Evolutionary conservation across 805 yeast species (phyloP), one percentile per base, ranked within the genome.

Genomic region (Kluyveromyces lactis): DNA sequence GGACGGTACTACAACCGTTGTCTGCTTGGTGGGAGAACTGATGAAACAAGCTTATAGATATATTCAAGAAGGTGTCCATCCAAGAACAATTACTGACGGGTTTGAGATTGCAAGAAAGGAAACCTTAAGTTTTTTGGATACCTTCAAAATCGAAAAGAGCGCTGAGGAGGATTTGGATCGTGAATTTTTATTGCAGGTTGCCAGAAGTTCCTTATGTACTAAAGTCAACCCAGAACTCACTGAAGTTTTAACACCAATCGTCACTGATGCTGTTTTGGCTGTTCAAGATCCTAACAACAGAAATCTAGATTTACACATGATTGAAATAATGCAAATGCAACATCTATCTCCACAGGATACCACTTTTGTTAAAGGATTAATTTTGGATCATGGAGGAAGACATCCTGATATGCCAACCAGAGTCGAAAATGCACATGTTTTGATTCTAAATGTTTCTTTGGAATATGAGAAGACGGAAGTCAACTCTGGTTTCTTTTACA

Each of bases 391-490:
- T 61, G 98, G 98, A 50, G 97, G 96, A 13, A 78, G 98, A 61
- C 98, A 92, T 69, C 98, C 98, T 33, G 98, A 92, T 64, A 92
- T 92, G 98, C 98, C 98, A 43, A 83, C 79, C 49, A 67, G 79
- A 40, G 81, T 92, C 15, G 74, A 76, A 47, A 86, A 92, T 60
- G 96, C 96, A 2, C 69, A 76, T 54, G 79, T 92, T 26, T 72
- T 92, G 57, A 92, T 86, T 39, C 73, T 92, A 52, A 92, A 92
- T 61, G 98, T 92, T 33, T 85, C 95, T 4, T 69, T 92, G 51
- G 98, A 92, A 64, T 92, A 92, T 63, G 98, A 92, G 60, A 92
- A 92, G 69, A 86, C 96, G 31, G 98, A 92, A 68, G 96, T 92
- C 38, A 92, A 92, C 66, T 84, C 95, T 2, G 89, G 97, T 10